Conservation (phyloP, 192 early-diverging fungal genomes). For the Pilaira anomala region DNA sequence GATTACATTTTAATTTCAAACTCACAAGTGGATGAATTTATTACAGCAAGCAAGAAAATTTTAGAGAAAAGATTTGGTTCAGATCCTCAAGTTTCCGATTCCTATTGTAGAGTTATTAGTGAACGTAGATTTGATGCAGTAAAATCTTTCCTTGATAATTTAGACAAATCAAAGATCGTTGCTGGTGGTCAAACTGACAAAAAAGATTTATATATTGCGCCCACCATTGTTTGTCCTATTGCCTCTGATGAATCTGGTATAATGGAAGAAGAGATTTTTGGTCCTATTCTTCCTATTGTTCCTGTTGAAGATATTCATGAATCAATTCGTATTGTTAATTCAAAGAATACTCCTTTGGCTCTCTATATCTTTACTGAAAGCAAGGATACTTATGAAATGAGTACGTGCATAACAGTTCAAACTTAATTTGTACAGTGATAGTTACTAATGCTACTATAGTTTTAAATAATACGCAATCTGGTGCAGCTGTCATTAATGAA, state of each 20-base stretch:
- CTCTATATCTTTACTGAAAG: constrained; percentile 27
- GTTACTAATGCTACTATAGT: constrained; percentile 7
- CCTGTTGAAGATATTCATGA: constrained; percentile 31
- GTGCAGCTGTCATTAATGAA: constrained; percentile 72
- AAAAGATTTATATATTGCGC: constrained; percentile 48
- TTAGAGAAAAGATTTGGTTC: constrained; percentile 46
- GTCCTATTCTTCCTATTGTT: constrained; percentile 59
- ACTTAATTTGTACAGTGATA: neutral
- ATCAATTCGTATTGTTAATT: constrained; percentile 33
- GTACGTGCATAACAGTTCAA: no score
- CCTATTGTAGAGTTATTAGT: constrained; percentile 74
- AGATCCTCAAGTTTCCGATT: constrained; percentile 44
- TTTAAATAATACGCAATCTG: constrained; percentile 55
- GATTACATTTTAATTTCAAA: constrained; percentile 79
- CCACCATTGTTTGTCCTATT: constrained; percentile 57
- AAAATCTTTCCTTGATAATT: constrained; percentile 43
- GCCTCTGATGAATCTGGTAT: constrained; percentile 14
- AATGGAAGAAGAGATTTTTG: constrained; percentile 70
- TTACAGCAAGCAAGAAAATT: constrained; percentile 48
- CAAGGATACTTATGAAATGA: constrained; percentile 4
- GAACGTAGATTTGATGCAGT: constrained; percentile 69
- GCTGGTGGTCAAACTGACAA: constrained; percentile 46
- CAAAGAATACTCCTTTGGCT: constrained; percentile 28
- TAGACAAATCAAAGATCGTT: constrained; percentile 30
- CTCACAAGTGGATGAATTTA: constrained; percentile 54